Conservation (phyloP, 345 rosid species). For the Toxicodendron radicans region DNA sequence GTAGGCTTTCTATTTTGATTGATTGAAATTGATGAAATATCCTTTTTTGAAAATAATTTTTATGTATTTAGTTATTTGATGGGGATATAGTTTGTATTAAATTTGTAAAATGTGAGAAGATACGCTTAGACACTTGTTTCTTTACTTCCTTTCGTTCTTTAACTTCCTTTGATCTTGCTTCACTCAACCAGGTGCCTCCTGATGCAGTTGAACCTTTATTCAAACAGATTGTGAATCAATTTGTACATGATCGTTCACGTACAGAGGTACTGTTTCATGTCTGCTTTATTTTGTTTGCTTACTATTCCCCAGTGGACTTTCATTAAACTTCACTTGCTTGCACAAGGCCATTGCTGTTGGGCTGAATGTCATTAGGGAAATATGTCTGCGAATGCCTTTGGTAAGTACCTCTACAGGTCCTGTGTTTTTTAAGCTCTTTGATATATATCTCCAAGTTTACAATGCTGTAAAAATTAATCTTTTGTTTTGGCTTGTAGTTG, state of each 20-base stretch:
- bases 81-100: too few species aligned
- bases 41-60: neutral
- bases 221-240: conserved; percentile 89
- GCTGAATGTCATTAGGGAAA: conserved; percentile 84
- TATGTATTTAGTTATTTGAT: neutral
- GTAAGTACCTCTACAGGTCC: conserved; percentile 37
- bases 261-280: conserved; percentile 61
- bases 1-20: conserved; percentile 20
- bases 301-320: neutral
- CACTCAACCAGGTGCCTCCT: conserved; percentile 72
- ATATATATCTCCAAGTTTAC: neutral
- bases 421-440: neutral
- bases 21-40: conserved; percentile 2
- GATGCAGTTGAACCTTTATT: conserved; percentile 97
- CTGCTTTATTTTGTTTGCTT: neutral
- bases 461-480: neutral
- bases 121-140: too few species aligned
- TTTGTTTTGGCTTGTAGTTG: conserved; percentile 52
- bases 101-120: too few species aligned
- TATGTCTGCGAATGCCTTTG: conserved; percentile 88
- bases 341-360: conserved; percentile 90
- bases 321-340: conserved; percentile 13
- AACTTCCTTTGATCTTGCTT: neutral
- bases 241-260: conserved; percentile 89
- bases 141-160: neutral